These are phyloP conservation scores for Lipomyces starkeyi DNA, from an alignment of 805 yeast genomes.

Conservation along the genomic window DNA sequence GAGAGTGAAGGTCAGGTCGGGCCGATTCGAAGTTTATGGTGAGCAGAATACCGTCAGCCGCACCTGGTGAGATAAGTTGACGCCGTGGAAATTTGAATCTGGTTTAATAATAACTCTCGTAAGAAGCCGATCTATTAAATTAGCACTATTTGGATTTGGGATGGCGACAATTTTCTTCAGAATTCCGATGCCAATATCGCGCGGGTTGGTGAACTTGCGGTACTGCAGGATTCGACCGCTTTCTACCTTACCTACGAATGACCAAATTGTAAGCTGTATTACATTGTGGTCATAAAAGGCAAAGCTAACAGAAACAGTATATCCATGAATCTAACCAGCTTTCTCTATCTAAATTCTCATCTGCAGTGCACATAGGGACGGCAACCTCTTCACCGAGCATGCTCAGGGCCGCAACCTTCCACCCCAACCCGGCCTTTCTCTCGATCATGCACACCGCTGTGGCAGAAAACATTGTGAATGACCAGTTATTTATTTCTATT, in stretches of 20 bases:
- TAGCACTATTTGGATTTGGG: neutral
- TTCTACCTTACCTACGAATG: neutral
- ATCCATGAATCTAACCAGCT: constrained; percentile 3
- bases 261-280: neutral
- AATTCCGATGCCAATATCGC: neutral
- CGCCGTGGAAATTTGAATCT: too few species aligned
- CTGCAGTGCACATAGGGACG: constrained; percentile 26
- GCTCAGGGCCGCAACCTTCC: constrained; percentile 18
- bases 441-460: constrained; percentile 35
- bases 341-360: constrained; percentile 23
- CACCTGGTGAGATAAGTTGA: too few species aligned
- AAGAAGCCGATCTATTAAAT: neutral
- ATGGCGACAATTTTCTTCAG: neutral
- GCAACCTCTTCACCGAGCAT: neutral
- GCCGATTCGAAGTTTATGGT: too few species aligned
- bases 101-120: neutral
- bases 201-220: neutral
- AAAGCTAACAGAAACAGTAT: neutral
- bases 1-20: too few species aligned
- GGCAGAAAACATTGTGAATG: constrained; percentile 41
- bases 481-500: constrained; percentile 41
- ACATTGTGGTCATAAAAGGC: neutral
- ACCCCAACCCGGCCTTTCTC: constrained; percentile 23
- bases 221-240: neutral
- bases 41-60: too few species aligned